Evolutionary conservation across 73 alveolate species (phyloP).

Genomic region (Uronychia binucleata): DNA sequence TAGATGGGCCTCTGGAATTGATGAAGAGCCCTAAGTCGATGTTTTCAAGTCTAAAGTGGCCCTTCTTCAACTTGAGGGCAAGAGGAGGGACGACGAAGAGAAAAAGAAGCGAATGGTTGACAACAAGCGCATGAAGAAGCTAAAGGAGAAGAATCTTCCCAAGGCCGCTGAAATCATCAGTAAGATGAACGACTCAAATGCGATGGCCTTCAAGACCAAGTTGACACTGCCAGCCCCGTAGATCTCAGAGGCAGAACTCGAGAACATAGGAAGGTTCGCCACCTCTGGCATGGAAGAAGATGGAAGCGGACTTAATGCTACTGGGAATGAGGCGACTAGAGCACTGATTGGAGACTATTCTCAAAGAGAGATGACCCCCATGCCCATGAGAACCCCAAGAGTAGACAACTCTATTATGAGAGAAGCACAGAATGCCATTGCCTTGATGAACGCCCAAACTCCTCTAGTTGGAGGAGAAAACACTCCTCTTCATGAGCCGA

Average conservation of each 20-base stretch:
- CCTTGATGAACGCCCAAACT: conserved; percentile 74
- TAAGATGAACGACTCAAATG: conserved; percentile 62
- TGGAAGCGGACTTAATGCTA: conserved; percentile 22
- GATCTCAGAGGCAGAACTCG: conserved; percentile 81
- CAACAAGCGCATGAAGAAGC: conserved; percentile 90
- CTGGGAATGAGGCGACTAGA: conserved; percentile 66
- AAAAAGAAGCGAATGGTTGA: conserved; percentile 89
- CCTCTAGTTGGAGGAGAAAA: conserved; percentile 88
- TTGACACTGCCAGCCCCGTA: conserved; percentile 81
- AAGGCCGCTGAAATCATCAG: conserved; percentile 87
- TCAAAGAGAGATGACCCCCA: conserved; percentile 35
- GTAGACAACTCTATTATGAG: conserved; percentile 66
- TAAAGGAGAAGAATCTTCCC: conserved; percentile 92
- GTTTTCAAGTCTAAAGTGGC: conserved; percentile 71
- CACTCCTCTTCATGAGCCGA: conserved; percentile 26
- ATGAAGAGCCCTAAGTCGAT: conserved; percentile 79
- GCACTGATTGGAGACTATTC: conserved; percentile 77
- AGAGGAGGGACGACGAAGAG: conserved; percentile 96
- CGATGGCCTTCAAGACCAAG: conserved; percentile 46
- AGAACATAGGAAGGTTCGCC: conserved; percentile 41
- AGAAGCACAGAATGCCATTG: conserved; percentile 80
- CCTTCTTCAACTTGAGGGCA: conserved; percentile 82
- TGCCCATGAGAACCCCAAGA: conserved; percentile 76
- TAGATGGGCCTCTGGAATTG: conserved; percentile 73
- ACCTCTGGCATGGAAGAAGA: conserved; percentile 7